Evolutionary conservation across 1,284 basidiomycete genomes (phyloP).

Genomic region (Tilletia walkeri): DNA sequence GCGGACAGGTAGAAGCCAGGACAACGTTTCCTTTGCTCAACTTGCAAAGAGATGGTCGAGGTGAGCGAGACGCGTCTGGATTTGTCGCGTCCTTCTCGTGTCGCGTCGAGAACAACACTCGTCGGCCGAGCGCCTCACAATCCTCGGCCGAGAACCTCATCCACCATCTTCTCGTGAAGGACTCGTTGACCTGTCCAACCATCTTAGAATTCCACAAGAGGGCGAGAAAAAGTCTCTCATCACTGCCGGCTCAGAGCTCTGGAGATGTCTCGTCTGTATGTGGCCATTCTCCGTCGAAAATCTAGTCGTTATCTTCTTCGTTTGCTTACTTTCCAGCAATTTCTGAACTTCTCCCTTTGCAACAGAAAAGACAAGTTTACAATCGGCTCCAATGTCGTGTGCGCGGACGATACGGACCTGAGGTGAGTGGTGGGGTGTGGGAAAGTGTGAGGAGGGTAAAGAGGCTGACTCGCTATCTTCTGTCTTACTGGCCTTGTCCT

Average conservation of each 20-base stretch:
- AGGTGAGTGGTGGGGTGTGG: not conserved
- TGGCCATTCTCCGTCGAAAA: not conserved
- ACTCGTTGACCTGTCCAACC: not conserved
- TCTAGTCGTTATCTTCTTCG: no score
- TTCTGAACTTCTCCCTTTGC: not conserved
- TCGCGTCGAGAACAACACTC: conserved; percentile 8
- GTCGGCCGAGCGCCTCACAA: not conserved
- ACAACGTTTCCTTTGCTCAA: no score
- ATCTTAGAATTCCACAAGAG: not conserved
- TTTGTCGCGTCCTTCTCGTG: no score
- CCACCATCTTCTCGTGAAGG: not conserved
- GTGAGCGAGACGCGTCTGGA: no score
- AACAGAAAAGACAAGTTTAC: conserved; percentile 38
- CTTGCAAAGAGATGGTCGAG: no score
- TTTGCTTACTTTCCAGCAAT: no score
- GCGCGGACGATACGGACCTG: conserved; percentile 41
- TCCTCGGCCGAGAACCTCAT: not conserved
- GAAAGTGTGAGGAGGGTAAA: no score
- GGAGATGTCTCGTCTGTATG: conserved; percentile 6
- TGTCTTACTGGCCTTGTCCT: not conserved
- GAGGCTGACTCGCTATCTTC: no score
- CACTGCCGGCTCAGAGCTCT: no score
- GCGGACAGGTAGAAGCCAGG: no score
- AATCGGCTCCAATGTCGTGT: conserved; percentile 38
- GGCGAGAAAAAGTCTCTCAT: not conserved